Base-by-base conservation (phyloP, 768 basidiomycete genomes). In the Phallus indusiatus region DNA sequence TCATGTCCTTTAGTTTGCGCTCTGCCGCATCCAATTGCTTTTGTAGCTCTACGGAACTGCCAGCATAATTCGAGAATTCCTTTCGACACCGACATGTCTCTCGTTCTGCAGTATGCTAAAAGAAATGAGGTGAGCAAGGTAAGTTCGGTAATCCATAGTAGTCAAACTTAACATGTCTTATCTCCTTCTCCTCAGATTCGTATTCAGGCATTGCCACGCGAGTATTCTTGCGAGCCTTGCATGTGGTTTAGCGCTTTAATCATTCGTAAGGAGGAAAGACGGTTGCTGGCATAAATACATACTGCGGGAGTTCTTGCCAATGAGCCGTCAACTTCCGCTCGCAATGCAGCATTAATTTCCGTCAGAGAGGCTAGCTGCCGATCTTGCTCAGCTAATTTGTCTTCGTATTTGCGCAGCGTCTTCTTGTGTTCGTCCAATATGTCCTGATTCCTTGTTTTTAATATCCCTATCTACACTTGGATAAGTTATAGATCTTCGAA, bases 11-110 rank as follows among this genome's bases (percentile, higher is more conserved):
- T 2, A 86, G 64, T 46, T 81, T 80, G n/a, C 69, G 62, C 33
- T 88, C 86, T 48, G 82, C 76, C 5, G 71, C 59, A 3, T 82
- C 80, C 28, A 74, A 78, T 60, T 84, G 83, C 66, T 81, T 85
- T 75, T 79, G 84, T 59, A 83, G 75, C 64, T 82, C 86, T 47
- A 86, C 82, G 2, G 75, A 59, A 7, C 77, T 78, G 2, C 83
- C 83, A 9, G 70, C 56, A 12, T 81, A 76, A 35, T 88, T 87
- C 0, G 71, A 49, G 35, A 72, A 73, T 0, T 68, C 64, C 62
- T 78, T 82, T 55, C 78, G 81, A 36, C 69, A 70, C 24, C 76
- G 76, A 1, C 73, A 69, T 22, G 85, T 73, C 52, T 88, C 86
- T 16, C 74, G 62, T 61, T 87, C 83, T 1, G 70, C 69, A 65